Evolutionary conservation across 495 filamentous ascomycete species (phyloP).

Genomic region (Penicillium coprophilum): DNA sequence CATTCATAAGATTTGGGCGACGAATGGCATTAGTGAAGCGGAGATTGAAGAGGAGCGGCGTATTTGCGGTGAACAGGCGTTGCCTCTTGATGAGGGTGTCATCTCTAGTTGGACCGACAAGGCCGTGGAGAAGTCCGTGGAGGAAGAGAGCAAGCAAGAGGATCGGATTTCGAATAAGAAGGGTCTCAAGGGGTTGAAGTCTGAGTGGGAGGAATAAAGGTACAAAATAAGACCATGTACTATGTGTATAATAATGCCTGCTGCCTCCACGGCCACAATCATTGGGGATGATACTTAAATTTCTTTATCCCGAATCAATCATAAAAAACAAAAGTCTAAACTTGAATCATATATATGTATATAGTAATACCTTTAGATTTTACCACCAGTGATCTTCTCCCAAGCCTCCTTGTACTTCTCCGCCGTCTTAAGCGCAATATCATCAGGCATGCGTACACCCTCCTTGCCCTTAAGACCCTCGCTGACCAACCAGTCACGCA

Average conservation of each 20-base stretch:
- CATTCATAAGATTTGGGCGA: constrained; percentile 81
- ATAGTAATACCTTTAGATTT: constrained; percentile 13
- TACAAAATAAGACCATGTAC: constrained; percentile 5
- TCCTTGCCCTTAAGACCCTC: constrained; percentile 70
- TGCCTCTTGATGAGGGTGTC: constrained; percentile 46
- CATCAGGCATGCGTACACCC: constrained; percentile 64
- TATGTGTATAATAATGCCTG: constrained; percentile 15
- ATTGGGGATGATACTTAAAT: constrained; percentile 5
- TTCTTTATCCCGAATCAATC: constrained; percentile 8
- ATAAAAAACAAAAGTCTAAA: constrained; percentile 5
- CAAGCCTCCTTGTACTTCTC: constrained; percentile 69
- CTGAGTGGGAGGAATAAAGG: constrained; percentile 40
- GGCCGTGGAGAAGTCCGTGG: constrained; percentile 1
- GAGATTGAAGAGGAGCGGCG: constrained; percentile 42
- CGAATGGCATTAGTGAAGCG: constrained; percentile 46
- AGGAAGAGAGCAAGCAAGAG: constrained; percentile 9
- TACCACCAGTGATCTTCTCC: constrained; percentile 64
- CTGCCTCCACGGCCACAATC: not conserved
- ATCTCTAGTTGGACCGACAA: constrained; percentile 30
- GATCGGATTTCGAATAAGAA: constrained; percentile 26
- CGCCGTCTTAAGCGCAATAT: constrained; percentile 61
- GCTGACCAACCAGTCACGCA: constrained; percentile 80
- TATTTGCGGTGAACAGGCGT: constrained; percentile 45
- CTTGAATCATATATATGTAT: not conserved
- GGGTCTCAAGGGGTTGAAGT: constrained; percentile 39